Evolutionary conservation across 371 early-diverging fungal species (phyloP).

Genomic region (Saksenaea oblongispora): DNA sequence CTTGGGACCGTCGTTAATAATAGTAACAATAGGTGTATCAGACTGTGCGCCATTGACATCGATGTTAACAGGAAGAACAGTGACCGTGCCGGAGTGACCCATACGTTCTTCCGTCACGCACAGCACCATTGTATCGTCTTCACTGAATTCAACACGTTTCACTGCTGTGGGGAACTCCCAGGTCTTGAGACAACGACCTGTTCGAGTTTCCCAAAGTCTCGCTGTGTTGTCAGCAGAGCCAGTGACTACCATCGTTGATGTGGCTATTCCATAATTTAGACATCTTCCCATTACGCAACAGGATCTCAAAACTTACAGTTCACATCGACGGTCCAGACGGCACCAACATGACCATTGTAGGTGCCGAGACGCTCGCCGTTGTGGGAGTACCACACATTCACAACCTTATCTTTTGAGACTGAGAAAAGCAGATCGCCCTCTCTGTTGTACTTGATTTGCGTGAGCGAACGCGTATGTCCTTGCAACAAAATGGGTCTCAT

Average conservation of each 20-base stretch:
- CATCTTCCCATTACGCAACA: neutral
- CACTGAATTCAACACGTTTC: slow-evolving; percentile 89
- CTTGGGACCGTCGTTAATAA: slow-evolving; percentile 73
- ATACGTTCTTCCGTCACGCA: slow-evolving; percentile 96
- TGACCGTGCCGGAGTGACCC: slow-evolving; percentile 86
- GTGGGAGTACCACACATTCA: slow-evolving; percentile 95
- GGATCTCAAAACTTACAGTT: slow-evolving; percentile 62
- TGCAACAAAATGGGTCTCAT: slow-evolving; percentile 93
- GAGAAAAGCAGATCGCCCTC: slow-evolving; percentile 99
- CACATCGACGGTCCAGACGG: slow-evolving; percentile 94
- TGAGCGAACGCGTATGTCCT: slow-evolving; percentile 98
- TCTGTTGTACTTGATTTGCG: slow-evolving; percentile 97
- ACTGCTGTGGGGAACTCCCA: slow-evolving; percentile 93
- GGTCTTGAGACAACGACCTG: slow-evolving; percentile 87
- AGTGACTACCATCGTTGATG: slow-evolving; percentile 80
- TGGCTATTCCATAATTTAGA: slow-evolving; percentile 28
- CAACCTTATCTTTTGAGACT: slow-evolving; percentile 92
- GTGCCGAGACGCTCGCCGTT: slow-evolving; percentile 98
- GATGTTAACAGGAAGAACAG: slow-evolving; percentile 76
- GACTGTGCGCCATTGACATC: slow-evolving; percentile 61
- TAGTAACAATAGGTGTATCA: slow-evolving; percentile 70
- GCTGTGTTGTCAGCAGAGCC: slow-evolving; percentile 96
- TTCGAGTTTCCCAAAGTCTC: slow-evolving; percentile 94
- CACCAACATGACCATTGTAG: slow-evolving; percentile 94
- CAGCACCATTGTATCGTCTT: slow-evolving; percentile 84